Base-by-base conservation (phyloP, 1,284 basidiomycete genomes). In the Lignosus rhinocerotis region DNA sequence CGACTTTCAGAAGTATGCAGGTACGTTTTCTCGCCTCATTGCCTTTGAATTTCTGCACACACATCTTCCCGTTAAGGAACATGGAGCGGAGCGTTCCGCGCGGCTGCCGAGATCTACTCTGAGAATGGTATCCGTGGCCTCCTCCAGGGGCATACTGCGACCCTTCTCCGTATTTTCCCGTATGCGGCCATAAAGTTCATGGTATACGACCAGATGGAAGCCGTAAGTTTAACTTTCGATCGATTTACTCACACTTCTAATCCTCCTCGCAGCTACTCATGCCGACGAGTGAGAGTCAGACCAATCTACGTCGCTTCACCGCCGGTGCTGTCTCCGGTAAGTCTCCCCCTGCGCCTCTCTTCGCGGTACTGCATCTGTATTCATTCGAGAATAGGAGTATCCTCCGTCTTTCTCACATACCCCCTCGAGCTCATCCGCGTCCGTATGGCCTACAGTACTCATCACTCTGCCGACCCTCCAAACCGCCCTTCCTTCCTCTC, bases 121-220 rank as follows among this genome's bases (percentile, higher is more conserved):
- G 78, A 88, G 17, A 78, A 80, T 50, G 97, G 97, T 2, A 62
- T 88, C 9, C 77, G 87, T 51, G 96, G 94, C 0, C 79, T 99
- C 45, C 87, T 98, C 61, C 96, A 98, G 79, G 97, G 97, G 1
- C 96, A 99, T 74, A 94, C 93, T 25, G 93, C 94, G 30, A 98
- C 96, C 5, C 79, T 92, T 51, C 75, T 90, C 52, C 86, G 89
- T 59, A 84, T 92, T 68, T 98, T 98, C 72, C 96, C 97, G 0
- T 97, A 99, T 72, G 97, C 97, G 41, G 94, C 91, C 51, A 92
- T 99, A 74, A 98, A 98, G 76, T 99, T 96, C 71, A 96, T 98
- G 90, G 88, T 93, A 2, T 99, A 99, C 73, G 96, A 98, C 74
- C 88, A 92, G 73, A 77, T 92, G 55, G 91, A 92, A 76, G 76